Conservation (phyloP, 352 stramenopile species). For the Pythium pyrilobum region DNA sequence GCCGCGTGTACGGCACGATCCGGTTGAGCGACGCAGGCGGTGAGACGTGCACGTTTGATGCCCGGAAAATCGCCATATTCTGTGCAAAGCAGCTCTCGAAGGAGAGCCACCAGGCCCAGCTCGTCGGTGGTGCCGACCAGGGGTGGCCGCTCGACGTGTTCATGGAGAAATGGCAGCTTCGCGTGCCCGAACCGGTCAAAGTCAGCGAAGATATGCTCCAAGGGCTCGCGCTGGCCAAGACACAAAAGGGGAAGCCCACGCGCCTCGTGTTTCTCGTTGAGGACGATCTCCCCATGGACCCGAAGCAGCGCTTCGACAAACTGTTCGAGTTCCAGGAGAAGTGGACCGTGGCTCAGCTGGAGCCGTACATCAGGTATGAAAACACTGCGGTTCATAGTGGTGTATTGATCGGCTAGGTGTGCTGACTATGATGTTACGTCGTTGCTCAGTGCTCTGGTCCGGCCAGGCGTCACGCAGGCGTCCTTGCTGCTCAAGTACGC, state of each 20-base stretch:
- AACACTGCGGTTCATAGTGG: background rate
- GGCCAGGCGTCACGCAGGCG: constrained; percentile 58
- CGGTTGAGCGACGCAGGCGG: constrained; percentile 1
- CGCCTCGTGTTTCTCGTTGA: constrained; percentile 67
- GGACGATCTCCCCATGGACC: constrained; percentile 54
- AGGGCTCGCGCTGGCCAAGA: constrained; percentile 53
- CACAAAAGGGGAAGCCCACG: constrained; percentile 31
- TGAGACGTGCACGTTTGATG: constrained; percentile 45
- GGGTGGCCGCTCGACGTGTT: constrained; percentile 58
- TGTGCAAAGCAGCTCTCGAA: constrained; percentile 69
- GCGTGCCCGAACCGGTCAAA: constrained; percentile 57
- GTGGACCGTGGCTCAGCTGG: constrained; percentile 73
- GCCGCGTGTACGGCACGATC: constrained; percentile 51
- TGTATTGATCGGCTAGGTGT: background rate
- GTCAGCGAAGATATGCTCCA: constrained; percentile 62
- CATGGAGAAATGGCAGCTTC: constrained; percentile 79
- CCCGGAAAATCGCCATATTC: constrained; percentile 64
- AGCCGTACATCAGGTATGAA: constrained; percentile 77
- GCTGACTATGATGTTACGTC: background rate
- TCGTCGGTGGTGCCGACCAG: constrained; percentile 21
- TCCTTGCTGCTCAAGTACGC: constrained; percentile 76
- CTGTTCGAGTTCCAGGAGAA: constrained; percentile 81
- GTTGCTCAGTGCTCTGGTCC: constrained; percentile 48
- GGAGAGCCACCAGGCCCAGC: constrained; percentile 39
- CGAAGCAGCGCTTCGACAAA: constrained; percentile 70